Conservation (phyloP, 345 rosid genomes). For the Microthlaspi erraticum region DNA sequence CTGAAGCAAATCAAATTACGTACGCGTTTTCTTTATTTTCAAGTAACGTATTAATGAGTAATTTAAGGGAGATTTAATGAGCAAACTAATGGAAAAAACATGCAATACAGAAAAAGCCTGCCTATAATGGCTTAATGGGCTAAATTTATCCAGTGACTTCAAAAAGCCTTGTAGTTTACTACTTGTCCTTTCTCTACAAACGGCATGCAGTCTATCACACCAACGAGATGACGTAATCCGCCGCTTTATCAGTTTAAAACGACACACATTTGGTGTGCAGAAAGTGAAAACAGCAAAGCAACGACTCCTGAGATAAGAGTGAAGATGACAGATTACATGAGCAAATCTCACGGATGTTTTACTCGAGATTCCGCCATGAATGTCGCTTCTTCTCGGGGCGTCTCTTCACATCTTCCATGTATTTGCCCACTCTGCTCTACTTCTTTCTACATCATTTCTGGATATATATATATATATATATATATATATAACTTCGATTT, state of each 20-base stretch:
- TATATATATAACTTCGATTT: background rate
- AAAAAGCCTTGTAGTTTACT: constrained; percentile 13
- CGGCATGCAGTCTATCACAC: constrained; percentile 30
- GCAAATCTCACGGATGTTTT: constrained; percentile 39
- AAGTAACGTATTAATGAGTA: background rate
- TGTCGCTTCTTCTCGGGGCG: constrained; percentile 47
- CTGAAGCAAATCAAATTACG: background rate
- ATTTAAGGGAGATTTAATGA: too few species aligned
- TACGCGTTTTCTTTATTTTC: background rate
- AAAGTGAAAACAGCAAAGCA: constrained; percentile 36
- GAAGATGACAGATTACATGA: constrained; percentile 59
- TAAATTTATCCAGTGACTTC: background rate
- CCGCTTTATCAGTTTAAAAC: constrained; percentile 2
- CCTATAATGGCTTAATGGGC: background rate
- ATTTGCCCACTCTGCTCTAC: constrained; percentile 2
- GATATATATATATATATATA: too few species aligned
- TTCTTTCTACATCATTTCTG: background rate
- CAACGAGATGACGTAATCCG: background rate
- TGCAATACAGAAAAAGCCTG: background rate
- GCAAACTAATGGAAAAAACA: background rate
- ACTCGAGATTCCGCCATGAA: constrained; percentile 56
- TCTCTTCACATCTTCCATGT: constrained; percentile 47
- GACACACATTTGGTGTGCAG: background rate
- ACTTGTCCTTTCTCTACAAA: background rate
- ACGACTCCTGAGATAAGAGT: constrained; percentile 32